Conservation (phyloP, 169 alveolate species). For the Plasmodium fragile region DNA sequence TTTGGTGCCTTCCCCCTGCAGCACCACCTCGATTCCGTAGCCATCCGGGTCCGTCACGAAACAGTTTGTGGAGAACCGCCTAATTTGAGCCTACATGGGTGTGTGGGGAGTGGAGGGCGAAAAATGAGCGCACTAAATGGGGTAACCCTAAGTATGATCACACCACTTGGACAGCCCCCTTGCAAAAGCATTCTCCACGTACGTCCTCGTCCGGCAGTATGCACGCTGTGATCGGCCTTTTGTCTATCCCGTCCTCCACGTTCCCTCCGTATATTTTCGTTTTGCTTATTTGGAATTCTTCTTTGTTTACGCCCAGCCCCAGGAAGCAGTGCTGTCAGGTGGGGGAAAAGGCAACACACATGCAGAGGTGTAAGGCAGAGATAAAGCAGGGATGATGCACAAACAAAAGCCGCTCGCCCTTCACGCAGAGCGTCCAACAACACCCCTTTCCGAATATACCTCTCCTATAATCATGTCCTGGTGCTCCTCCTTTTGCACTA, state of each 20-base stretch:
- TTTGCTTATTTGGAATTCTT: slow-evolving; percentile 39
- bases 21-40: slow-evolving; percentile 67
- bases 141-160: not conserved
- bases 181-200: not conserved
- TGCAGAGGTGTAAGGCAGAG: no score
- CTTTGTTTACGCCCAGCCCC: slow-evolving; percentile 36
- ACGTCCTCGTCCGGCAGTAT: slow-evolving; percentile 74
- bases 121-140: slow-evolving; percentile 6
- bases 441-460: not conserved
- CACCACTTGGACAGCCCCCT: not conserved
- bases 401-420: not conserved
- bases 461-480: slow-evolving; percentile 30
- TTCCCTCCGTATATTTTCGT: slow-evolving; percentile 45
- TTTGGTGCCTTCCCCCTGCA: slow-evolving; percentile 19
- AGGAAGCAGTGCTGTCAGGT: slow-evolving; percentile 47
- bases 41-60: slow-evolving; percentile 75
- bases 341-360: not conserved
- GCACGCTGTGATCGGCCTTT: slow-evolving; percentile 70
- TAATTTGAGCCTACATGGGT: slow-evolving; percentile 33
- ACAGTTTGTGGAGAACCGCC: slow-evolving; percentile 49
- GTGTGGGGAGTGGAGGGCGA: not conserved
- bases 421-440: not conserved
- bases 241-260: slow-evolving; percentile 64
- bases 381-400: not conserved
- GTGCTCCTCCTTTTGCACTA: slow-evolving; percentile 52